phyloP scores from a whole-genome alignment of 139 green algal species.

The Pleodorina starrii region DNA sequence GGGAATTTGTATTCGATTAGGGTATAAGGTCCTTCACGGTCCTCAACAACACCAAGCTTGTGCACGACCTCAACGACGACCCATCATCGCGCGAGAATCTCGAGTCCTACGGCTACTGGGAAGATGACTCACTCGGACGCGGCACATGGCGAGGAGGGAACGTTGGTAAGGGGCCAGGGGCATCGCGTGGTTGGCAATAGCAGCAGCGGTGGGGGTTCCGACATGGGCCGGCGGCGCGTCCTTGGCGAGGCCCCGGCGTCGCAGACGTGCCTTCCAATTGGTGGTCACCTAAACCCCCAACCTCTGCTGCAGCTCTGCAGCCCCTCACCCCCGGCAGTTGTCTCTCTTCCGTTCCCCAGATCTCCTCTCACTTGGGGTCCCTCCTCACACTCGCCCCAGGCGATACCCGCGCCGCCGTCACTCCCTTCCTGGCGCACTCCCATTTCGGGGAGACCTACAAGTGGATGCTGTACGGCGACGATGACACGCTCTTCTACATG shows the following conservation, averaged over 20 bases:
- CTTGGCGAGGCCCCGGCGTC: too few species aligned
- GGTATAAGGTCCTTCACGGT: slow-evolving; percentile 16
- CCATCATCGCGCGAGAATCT: not conserved
- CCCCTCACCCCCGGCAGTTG: too few species aligned
- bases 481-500: slow-evolving; percentile 51
- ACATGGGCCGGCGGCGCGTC: too few species aligned
- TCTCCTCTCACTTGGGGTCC: too few species aligned
- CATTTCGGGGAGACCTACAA: slow-evolving; percentile 61
- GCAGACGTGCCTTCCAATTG: too few species aligned
- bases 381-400: too few species aligned
- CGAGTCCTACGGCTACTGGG: slow-evolving; percentile 24
- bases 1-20: slow-evolving; percentile 9
- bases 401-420: slow-evolving; percentile 48
- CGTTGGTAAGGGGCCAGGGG: not conserved
- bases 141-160: slow-evolving; percentile 25
- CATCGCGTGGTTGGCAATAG: too few species aligned
- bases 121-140: not conserved
- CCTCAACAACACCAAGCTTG: slow-evolving; percentile 14
- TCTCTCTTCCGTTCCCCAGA: too few species aligned
- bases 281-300: too few species aligned
- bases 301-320: too few species aligned
- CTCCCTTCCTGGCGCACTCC: slow-evolving; percentile 52
- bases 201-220: too few species aligned
- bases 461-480: slow-evolving; percentile 64
- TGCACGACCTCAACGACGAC: not conserved